Evolutionary conservation across 495 filamentous ascomycete genomes (phyloP).

Genomic region (Podospora sp.): DNA sequence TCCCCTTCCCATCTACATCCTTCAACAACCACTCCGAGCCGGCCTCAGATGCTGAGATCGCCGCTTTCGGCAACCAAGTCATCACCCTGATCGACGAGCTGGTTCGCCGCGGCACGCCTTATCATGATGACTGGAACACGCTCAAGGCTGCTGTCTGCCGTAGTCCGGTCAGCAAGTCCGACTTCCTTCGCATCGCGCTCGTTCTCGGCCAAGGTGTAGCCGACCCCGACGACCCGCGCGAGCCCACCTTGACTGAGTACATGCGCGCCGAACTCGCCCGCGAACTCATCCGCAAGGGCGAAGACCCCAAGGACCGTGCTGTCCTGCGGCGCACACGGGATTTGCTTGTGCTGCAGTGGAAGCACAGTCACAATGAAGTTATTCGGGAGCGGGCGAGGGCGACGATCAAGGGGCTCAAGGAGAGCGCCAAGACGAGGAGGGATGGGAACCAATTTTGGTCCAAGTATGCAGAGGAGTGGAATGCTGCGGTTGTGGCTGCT

Average conservation of each 20-base stretch:
- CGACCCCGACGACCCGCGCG: not conserved
- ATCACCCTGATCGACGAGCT: not conserved
- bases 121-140: not conserved
- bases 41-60: not conserved
- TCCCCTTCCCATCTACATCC: not conserved
- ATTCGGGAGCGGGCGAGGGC: not conserved
- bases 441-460: not conserved
- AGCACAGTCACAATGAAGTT: not conserved
- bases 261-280: not conserved
- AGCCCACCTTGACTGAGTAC: not conserved
- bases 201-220: not conserved
- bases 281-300: not conserved
- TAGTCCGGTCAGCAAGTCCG: not conserved
- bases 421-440: not conserved
- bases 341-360: not conserved
- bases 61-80: not conserved
- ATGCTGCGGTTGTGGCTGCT: not conserved
- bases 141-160: not conserved
- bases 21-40: constrained; percentile 6
- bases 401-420: not conserved
- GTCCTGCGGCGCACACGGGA: not conserved
- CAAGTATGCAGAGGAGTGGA: not conserved
- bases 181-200: constrained; percentile 9
- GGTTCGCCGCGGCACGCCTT: constrained; percentile 1
- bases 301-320: not conserved